phyloP scores from a whole-genome alignment of 306 rosid species.

The Ochetophila trinervis region DNA sequence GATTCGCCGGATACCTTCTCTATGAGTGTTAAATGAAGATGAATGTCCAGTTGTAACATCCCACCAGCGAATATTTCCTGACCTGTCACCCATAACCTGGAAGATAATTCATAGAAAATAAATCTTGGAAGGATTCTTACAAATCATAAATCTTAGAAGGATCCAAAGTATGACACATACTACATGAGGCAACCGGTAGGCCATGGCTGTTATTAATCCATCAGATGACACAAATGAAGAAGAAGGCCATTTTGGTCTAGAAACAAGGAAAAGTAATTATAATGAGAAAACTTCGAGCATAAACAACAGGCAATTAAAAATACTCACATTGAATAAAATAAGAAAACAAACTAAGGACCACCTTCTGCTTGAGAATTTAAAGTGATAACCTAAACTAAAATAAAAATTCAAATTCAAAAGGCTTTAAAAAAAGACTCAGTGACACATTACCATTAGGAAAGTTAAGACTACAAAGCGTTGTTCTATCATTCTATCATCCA shows the following conservation, averaged over 20 bases:
- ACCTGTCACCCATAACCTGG: slow-evolving; percentile 99
- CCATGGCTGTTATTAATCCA: slow-evolving; percentile 96
- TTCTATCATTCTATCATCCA: background rate
- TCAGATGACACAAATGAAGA: slow-evolving; percentile 83
- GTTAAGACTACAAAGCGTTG: background rate
- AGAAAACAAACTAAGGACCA: too few species aligned
- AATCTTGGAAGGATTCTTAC: slow-evolving; percentile 5
- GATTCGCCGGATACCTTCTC: slow-evolving; percentile 90
- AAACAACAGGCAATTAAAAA: background rate
- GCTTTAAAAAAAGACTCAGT: background rate
- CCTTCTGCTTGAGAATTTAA: background rate
- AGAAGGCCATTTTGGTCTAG: slow-evolving; percentile 98
- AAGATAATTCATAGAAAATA: slow-evolving; percentile 33
- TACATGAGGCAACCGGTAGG: slow-evolving; percentile 97
- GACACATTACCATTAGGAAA: background rate
- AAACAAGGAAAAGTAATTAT: slow-evolving; percentile 25
- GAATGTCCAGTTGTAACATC: slow-evolving; percentile 91
- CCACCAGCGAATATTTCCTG: slow-evolving; percentile 96
- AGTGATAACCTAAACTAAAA: background rate
- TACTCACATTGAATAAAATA: background rate
- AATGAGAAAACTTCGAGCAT: slow-evolving; percentile 31
- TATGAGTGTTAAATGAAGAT: slow-evolving; percentile 91
- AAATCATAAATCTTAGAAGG: slow-evolving; percentile 10
- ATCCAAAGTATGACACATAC: slow-evolving; percentile 38
- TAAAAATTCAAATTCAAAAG: background rate